Conservation (phyloP, 257 asterid species). For the Asclepias syriaca region DNA sequence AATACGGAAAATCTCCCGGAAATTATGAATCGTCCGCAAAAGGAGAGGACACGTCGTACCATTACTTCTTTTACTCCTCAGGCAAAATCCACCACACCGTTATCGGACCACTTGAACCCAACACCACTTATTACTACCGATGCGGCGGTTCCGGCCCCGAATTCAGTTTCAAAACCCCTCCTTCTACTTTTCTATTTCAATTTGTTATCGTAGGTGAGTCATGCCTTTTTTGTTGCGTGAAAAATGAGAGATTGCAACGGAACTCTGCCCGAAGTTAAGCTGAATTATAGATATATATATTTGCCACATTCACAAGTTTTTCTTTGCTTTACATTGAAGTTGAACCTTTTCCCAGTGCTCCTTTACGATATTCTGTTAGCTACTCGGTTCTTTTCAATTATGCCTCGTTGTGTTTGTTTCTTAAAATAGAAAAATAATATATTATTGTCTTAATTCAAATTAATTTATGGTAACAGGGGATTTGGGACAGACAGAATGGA, state of each 20-base stretch:
- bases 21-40: slow-evolving; percentile 35
- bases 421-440: too few species aligned
- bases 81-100: slow-evolving; percentile 67
- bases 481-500: slow-evolving; percentile 88
- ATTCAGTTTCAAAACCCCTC: slow-evolving; percentile 70
- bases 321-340: neutral
- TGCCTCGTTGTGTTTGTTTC: too few species aligned
- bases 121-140: slow-evolving; percentile 55
- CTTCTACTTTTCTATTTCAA: slow-evolving; percentile 61
- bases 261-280: neutral
- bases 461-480: slow-evolving; percentile 44
- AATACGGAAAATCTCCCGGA: slow-evolving; percentile 53
- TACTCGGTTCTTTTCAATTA: too few species aligned
- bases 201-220: slow-evolving; percentile 67
- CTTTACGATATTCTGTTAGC: too few species aligned
- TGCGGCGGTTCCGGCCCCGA: slow-evolving; percentile 68
- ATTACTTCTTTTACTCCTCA: slow-evolving; percentile 54
- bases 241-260: neutral
- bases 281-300: too few species aligned
- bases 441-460: too few species aligned
- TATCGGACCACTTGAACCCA: slow-evolving; percentile 70
- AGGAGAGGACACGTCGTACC: slow-evolving; percentile 48
- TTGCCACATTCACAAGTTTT: slow-evolving; percentile 17
- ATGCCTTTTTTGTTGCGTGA: slow-evolving; percentile 27
- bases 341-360: neutral